A percentile compares a stretch with the other conserved stretches of the same genome.
These are phyloP conservation scores for Geotrichum macrosporum DNA, from an alignment of 1,139 yeast genomes.

Conservation along the genomic window DNA sequence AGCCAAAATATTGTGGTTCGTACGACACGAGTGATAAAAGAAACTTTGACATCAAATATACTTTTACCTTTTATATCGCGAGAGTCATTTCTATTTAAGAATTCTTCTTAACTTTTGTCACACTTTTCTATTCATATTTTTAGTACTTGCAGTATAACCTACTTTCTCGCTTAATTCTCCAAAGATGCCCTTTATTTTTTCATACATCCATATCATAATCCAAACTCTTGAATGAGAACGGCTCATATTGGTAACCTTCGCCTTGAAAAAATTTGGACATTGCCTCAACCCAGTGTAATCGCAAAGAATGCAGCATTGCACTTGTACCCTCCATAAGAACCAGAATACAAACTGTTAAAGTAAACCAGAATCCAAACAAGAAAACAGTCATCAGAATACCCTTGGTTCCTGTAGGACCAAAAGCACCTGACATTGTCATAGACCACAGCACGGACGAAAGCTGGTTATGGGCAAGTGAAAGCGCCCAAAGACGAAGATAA, in stretches of 20 bases:
- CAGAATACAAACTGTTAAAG: slow-evolving; percentile 80
- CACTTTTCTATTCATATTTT: too few relatives aligned
- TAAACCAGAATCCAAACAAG: slow-evolving; percentile 92
- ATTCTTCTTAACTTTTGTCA: too few relatives aligned
- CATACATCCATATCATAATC: slow-evolving; percentile 7
- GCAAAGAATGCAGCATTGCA: slow-evolving; percentile 94
- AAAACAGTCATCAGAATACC: slow-evolving; percentile 74
- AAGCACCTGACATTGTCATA: slow-evolving; percentile 86
- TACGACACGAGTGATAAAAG: too few relatives aligned
- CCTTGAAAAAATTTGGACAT: slow-evolving; percentile 98
- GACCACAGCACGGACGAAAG: slow-evolving; percentile 91
- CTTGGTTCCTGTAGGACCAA: slow-evolving; percentile 61
- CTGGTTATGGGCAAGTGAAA: slow-evolving; percentile 96
- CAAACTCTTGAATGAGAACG: slow-evolving; percentile 54
- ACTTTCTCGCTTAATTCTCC: not conserved
- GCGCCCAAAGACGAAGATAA: slow-evolving; percentile 92
- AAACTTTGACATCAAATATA: too few relatives aligned
- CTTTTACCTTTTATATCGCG: too few relatives aligned
- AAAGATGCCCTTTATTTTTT: not conserved
- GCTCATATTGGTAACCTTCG: slow-evolving; percentile 85
- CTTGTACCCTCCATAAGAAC: slow-evolving; percentile 98
- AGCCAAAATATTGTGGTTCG: too few relatives aligned
- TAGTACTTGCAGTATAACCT: too few relatives aligned
- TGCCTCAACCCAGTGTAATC: slow-evolving; percentile 98
- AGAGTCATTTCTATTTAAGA: too few relatives aligned